Conservation (phyloP, 148 eudicot genomes). For the Vaccinium darrowii region DNA sequence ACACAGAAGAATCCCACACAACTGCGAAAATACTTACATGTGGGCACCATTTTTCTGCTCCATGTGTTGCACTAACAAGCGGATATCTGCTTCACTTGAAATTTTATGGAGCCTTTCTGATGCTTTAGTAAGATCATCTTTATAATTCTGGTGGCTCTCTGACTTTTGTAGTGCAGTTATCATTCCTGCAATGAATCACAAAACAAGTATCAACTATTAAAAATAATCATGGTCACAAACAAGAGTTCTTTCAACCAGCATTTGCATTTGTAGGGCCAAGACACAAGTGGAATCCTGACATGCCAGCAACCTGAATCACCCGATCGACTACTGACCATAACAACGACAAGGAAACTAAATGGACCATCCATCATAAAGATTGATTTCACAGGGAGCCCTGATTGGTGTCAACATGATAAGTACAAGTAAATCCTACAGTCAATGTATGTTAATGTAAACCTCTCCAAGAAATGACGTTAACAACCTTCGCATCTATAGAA, state of each 20-base stretch:
- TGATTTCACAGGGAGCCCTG: background rate
- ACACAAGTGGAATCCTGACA: background rate
- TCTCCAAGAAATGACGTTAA: background rate
- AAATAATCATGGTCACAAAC: too few relatives aligned
- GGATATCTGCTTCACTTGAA: slow-evolving; percentile 78
- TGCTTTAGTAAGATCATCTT: slow-evolving; percentile 54
- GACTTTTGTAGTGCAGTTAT: slow-evolving; percentile 49
- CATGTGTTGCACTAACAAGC: slow-evolving; percentile 49
- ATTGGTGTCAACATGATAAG: background rate
- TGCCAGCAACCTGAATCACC: background rate
- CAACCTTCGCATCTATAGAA: too few relatives aligned
- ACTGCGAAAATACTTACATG: slow-evolving; percentile 44
- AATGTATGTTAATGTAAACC: background rate
- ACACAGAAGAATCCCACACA: slow-evolving; percentile 7
- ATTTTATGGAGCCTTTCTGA: slow-evolving; percentile 63
- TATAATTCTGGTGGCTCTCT: slow-evolving; percentile 37
- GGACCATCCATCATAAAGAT: background rate
- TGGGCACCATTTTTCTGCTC: slow-evolving; percentile 58
- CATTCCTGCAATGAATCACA: slow-evolving; percentile 45
- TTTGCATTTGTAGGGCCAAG: background rate
- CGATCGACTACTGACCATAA: background rate
- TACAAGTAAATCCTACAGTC: background rate
- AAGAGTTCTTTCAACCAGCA: background rate
- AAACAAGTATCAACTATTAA: slow-evolving; percentile 10
- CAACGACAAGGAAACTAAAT: background rate